Percentiles rank a stretch among this genome's conserved stretches.
Conservation (phyloP, 2,329 filamentous ascomycete species). For the Monilinia fructigena region DNA sequence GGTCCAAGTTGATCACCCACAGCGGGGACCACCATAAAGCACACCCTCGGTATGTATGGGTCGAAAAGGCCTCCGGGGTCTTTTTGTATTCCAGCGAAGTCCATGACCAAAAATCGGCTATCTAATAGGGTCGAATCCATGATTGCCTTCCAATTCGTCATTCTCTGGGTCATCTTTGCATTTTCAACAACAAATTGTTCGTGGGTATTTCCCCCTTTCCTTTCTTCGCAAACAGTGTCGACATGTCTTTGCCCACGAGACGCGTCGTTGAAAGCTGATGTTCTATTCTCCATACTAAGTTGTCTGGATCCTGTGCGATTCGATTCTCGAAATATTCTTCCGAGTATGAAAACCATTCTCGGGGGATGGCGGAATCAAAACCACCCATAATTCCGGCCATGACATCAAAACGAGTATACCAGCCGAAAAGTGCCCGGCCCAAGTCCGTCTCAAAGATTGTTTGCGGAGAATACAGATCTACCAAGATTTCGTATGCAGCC, state of each 20-base stretch:
- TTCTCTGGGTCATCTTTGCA: slow-evolving; percentile 48
- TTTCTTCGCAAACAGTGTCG: slow-evolving; percentile 70
- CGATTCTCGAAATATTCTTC: slow-evolving; percentile 60
- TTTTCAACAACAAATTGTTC: slow-evolving; percentile 67
- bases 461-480: slow-evolving; percentile 72
- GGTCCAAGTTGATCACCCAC: slow-evolving; percentile 72
- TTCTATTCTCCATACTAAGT: slow-evolving; percentile 66
- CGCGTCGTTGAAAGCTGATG: slow-evolving; percentile 64
- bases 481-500: slow-evolving; percentile 80
- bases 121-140: slow-evolving; percentile 64
- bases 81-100: slow-evolving; percentile 50
- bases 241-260: slow-evolving; percentile 76
- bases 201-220: slow-evolving; percentile 62
- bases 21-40: slow-evolving; percentile 69
- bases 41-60: slow-evolving; percentile 66
- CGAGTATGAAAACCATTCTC: slow-evolving; percentile 67
- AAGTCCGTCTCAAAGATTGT: slow-evolving; percentile 69
- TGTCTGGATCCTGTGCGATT: slow-evolving; percentile 56
- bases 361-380: slow-evolving; percentile 68
- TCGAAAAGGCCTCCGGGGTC: slow-evolving; percentile 59
- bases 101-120: slow-evolving; percentile 59
- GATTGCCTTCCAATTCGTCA: slow-evolving; percentile 52
- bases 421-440: slow-evolving; percentile 72
- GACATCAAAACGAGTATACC: slow-evolving; percentile 88
- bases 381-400: slow-evolving; percentile 81